Conservation (phyloP, 1,284 basidiomycete genomes). For the Gomphus bonarii region DNA sequence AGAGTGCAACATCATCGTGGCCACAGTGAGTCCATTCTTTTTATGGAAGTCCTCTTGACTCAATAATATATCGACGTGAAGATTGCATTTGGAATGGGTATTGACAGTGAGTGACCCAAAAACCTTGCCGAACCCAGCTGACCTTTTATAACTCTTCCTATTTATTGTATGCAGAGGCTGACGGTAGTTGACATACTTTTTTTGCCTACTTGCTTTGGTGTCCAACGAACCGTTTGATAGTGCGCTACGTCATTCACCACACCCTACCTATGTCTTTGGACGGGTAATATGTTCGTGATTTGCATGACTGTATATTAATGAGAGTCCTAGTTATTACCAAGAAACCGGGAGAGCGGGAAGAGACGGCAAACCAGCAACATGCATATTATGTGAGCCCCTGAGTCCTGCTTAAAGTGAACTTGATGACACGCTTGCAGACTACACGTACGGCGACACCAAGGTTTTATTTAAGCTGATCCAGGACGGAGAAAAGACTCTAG, state of each 20-base stretch:
- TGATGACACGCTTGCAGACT: conserved; percentile 31
- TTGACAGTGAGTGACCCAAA: conserved; percentile 55
- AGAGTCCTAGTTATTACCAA: conserved; percentile 54
- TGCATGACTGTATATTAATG: conserved; percentile 1
- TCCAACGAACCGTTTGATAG: conserved; percentile 23
- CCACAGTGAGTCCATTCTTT: conserved; percentile 49
- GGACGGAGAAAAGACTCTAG: conserved; percentile 24
- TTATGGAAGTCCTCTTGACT: background rate
- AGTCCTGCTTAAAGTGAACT: background rate
- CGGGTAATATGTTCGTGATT: conserved; percentile 28
- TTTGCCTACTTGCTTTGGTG: conserved; percentile 1
- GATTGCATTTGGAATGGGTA: conserved; percentile 96
- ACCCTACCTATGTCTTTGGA: conserved; percentile 61
- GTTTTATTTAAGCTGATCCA: conserved; percentile 42
- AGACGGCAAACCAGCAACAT: conserved; percentile 58
- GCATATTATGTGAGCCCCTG: conserved; percentile 40
- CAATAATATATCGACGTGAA: conserved; percentile 19
- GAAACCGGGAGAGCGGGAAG: conserved; percentile 81
- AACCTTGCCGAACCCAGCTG: background rate
- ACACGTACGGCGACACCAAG: conserved; percentile 40
- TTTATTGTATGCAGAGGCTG: conserved; percentile 5
- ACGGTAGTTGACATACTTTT: background rate
- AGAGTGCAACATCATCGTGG: conserved; percentile 76
- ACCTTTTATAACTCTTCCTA: background rate
- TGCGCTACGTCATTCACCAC: conserved; percentile 73